phyloP scores from a whole-genome alignment of 306 rosid species.

The Vigna radiata region DNA sequence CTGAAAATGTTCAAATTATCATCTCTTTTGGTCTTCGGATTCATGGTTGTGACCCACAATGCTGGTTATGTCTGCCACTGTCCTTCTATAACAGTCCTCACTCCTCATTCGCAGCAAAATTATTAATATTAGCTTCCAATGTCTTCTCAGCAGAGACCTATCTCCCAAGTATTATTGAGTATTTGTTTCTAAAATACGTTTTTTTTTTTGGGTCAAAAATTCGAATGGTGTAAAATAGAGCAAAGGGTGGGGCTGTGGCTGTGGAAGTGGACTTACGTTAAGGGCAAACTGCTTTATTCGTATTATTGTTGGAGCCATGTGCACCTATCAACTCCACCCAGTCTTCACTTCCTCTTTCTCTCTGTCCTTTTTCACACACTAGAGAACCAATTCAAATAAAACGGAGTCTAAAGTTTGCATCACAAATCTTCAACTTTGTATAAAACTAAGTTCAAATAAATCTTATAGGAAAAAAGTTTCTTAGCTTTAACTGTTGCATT shows the following conservation, averaged over 20 bases:
- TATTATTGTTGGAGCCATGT: slow-evolving; percentile 39
- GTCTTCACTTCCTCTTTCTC: slow-evolving; percentile 9
- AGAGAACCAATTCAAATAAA: slow-evolving; percentile 5
- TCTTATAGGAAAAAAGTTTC: background rate
- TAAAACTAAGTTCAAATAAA: background rate
- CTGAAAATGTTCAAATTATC: background rate
- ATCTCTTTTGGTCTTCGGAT: background rate
- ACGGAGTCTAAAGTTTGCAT: background rate
- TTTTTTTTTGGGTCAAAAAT: background rate
- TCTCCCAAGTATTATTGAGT: background rate
- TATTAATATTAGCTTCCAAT: slow-evolving; percentile 18
- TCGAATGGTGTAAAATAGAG: background rate
- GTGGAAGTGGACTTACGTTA: slow-evolving; percentile 14
- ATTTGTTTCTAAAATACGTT: background rate
- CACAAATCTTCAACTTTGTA: background rate
- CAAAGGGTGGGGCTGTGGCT: slow-evolving; percentile 10
- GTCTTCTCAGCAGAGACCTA: slow-evolving; percentile 29
- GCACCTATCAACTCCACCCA: slow-evolving; percentile 40
- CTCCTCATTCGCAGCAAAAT: slow-evolving; percentile 17
- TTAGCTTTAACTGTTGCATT: slow-evolving; percentile 13
- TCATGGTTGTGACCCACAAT: slow-evolving; percentile 35
- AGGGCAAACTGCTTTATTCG: slow-evolving; percentile 31
- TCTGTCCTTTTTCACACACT: slow-evolving; percentile 5
- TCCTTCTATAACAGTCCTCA: slow-evolving; percentile 23
- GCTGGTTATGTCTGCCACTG: slow-evolving; percentile 32